Conservation (phyloP, 1,284 basidiomycete genomes). For the Leccinum glutinopallens region DNA sequence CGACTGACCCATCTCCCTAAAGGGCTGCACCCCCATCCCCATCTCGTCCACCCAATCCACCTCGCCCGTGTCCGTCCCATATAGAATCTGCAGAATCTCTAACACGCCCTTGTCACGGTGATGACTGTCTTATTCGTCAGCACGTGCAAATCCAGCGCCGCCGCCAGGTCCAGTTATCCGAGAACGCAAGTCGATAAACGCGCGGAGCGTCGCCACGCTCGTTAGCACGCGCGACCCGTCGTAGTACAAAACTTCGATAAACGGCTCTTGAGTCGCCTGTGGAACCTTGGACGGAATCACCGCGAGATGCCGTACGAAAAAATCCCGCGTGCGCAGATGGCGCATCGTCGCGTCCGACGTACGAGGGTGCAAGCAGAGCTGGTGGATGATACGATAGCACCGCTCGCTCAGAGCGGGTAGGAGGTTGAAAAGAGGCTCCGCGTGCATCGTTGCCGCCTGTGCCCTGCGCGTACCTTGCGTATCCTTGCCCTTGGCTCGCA, state of each 20-base stretch:
- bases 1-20: too few relatives aligned
- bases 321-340: constrained; percentile 62
- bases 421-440: constrained; percentile 60
- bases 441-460: constrained; percentile 20
- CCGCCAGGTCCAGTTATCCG: constrained; percentile 84
- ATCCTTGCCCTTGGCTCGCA: too few relatives aligned
- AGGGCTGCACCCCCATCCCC: too few relatives aligned
- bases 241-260: constrained; percentile 70
- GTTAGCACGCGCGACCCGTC: constrained; percentile 78
- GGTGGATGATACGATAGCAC: constrained; percentile 82
- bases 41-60: too few relatives aligned
- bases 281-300: constrained; percentile 69
- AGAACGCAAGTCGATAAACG: constrained; percentile 81
- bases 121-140: constrained; percentile 65
- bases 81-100: constrained; percentile 46
- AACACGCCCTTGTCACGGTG: constrained; percentile 58
- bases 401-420: constrained; percentile 87
- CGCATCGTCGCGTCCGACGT: constrained; percentile 85
- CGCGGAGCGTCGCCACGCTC: constrained; percentile 57
- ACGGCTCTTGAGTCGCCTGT: constrained; percentile 47
- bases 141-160: constrained; percentile 83
- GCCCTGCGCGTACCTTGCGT: too few relatives aligned
- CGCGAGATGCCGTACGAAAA: constrained; percentile 66
- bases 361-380: constrained; percentile 84
- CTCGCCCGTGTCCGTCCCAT: too few relatives aligned